Percentiles rank a stretch among this genome's conserved stretches.
Evolutionary conservation across 2,329 filamentous ascomycete species (phyloP).

Genomic region (Apiospora kogelbergensis): DNA sequence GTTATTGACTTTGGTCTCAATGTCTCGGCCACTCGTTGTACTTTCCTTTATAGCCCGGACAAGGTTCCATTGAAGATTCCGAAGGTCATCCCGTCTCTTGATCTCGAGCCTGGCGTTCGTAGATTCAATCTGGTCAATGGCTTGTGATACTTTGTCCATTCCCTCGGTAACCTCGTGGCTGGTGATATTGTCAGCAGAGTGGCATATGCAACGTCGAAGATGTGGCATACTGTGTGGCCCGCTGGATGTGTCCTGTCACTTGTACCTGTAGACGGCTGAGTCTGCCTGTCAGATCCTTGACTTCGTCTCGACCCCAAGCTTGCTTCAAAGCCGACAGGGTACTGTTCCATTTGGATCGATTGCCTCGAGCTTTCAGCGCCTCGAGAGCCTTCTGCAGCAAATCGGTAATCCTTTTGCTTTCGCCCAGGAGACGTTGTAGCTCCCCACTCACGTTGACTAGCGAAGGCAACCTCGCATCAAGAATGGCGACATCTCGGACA

Average conservation of each 20-base stretch:
- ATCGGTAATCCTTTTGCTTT: not conserved
- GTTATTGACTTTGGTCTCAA: not conserved
- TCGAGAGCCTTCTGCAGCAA: not conserved
- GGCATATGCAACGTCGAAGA: too few species aligned
- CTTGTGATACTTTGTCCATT: not conserved
- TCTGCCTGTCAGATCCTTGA: not conserved
- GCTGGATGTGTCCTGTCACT: not conserved
- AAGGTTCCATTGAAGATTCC: not conserved
- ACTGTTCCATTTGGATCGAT: not conserved
- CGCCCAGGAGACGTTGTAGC: not conserved
- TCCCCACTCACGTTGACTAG: not conserved
- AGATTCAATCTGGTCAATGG: not conserved
- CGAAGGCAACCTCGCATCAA: not conserved
- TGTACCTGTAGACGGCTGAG: not conserved
- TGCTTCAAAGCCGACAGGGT: not conserved
- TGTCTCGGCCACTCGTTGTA: not conserved
- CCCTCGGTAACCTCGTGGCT: not conserved
- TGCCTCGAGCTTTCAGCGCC: not conserved
- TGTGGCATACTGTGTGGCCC: not conserved
- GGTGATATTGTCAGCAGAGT: not conserved
- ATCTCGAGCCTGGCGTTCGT: not conserved
- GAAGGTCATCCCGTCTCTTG: not conserved
- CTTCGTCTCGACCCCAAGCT: not conserved
- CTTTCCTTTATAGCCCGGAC: not conserved
- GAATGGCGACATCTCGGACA: not conserved